Base-by-base conservation (phyloP, 176 grass and related monocot species). In the Chloris gayana region DNA sequence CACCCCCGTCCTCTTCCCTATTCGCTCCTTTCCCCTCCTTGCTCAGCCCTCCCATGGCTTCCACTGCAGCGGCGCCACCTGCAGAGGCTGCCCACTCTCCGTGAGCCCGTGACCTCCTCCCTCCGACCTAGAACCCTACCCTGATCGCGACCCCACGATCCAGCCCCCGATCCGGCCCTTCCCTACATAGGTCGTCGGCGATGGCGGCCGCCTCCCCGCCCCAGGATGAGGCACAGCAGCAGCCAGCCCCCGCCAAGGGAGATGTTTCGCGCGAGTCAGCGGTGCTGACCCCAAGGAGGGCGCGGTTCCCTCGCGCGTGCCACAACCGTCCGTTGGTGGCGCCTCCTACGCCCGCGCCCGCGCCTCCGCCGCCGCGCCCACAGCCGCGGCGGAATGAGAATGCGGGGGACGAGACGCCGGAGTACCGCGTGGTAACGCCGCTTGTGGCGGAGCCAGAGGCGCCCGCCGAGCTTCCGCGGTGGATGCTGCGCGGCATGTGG, bases 401-500 rank as follows among this genome's bases (percentile, higher is more conserved):
- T 56, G 92, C 79, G 50, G 64, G 32, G 62, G 80, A 87, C 69
- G 67, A 67, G 64, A 69, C 85, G 76, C 57, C 79, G 42, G 67
- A 76, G 74, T 85, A 74, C 64, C 88, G 90, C 70, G 81, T 98
- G 45, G 82, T 98, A 27, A 98, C 92, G 31, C 89, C 87, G 61
- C 90, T 98, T 17, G 87, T 93, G 14, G 63, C 49, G n/a, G 90
- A 88, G 75, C 86, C 92, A 44, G 60, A 46, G 44, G 76, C 80
- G 22, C 84, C 86, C 24, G 77, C 77, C 24, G 83, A 94, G 34
- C 71, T 87, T 18, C 92, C 90, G 53, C 85, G 84, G 15, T 92
- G 88, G 84, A 75, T 83, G 81, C 88, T 98, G 47, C 83, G 95
- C 60, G 66, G 90, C 84, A 98, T 98, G 92, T 98, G 95, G 95